Percentiles rank a stretch among this genome's conserved stretches.
phyloP scores from a whole-genome alignment of 169 alveolate species.

The Plasmodium cynomolgi region DNA sequence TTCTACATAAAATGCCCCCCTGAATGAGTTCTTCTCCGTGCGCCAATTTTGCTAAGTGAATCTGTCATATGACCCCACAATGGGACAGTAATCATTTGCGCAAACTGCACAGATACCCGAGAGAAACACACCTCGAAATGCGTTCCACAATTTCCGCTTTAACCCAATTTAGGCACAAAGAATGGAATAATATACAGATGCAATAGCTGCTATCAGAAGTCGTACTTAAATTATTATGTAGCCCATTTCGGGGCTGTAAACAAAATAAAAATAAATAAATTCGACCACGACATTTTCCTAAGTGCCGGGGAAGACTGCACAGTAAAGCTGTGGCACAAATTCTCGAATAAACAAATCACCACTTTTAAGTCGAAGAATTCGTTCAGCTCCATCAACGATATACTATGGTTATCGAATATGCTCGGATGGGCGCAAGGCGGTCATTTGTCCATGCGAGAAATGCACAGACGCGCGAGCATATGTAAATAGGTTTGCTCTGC shows the following conservation, averaged over 20 bases:
- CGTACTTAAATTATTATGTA: conserved; percentile 49
- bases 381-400: conserved; percentile 55
- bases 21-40: not conserved
- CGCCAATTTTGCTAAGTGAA: not conserved
- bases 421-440: not conserved
- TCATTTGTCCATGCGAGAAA: not conserved
- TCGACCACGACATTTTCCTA: conserved; percentile 70
- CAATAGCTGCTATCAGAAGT: conserved; percentile 72
- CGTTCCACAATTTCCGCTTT: not conserved
- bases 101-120: not conserved
- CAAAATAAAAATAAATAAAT: conserved; percentile 56
- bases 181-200: conserved; percentile 73
- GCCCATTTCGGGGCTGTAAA: conserved; percentile 74
- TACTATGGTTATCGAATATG: conserved; percentile 48
- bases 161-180: conserved; percentile 32
- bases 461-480: not conserved
- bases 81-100: not conserved
- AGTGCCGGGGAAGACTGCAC: conserved; percentile 75
- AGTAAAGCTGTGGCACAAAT: conserved; percentile 61
- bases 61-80: not conserved
- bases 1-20: not conserved
- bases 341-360: conserved; percentile 50
- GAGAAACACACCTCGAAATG: not conserved
- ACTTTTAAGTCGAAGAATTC: conserved; percentile 73
- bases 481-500: not conserved